Conservation (phyloP, 345 rosid genomes). For the Nephelium lappaceum region DNA sequence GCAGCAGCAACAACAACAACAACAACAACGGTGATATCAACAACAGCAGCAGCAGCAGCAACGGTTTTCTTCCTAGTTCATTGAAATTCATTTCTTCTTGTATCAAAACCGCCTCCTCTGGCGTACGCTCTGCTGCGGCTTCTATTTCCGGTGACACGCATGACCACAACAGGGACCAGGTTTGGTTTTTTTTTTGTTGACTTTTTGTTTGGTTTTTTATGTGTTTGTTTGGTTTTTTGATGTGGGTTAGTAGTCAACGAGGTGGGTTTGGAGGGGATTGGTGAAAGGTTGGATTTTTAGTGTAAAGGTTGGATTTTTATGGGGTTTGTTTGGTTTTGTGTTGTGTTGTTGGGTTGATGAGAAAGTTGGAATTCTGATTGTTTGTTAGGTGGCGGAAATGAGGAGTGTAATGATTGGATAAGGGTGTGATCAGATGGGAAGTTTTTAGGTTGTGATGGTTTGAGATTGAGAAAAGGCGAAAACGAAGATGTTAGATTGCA, state of each 20-base stretch:
- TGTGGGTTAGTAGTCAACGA: neutral
- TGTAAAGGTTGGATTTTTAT: neutral
- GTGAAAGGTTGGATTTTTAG: neutral
- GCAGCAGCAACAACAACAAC: conserved; percentile 31
- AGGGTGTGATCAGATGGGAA: neutral
- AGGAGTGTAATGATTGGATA: conserved; percentile 12
- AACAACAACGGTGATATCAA: conserved; percentile 38
- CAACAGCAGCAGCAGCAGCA: conserved; percentile 22
- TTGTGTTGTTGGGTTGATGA: conserved; percentile 21
- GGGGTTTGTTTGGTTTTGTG: neutral
- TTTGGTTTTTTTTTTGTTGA: conserved; percentile 21
- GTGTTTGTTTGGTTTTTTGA: neutral
- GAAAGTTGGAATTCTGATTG: conserved; percentile 15
- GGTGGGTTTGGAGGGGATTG: neutral
- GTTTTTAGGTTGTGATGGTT: neutral
- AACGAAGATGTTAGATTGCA: neutral
- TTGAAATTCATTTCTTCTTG: conserved; percentile 86
- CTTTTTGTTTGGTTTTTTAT: neutral
- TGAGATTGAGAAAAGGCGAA: neutral
- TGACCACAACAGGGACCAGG: conserved; percentile 81
- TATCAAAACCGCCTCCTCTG: conserved; percentile 87
- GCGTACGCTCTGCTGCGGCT: conserved; percentile 88
- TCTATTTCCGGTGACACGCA: conserved; percentile 67
- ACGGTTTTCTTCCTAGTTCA: conserved; percentile 75
- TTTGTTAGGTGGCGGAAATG: conserved; percentile 22